Percentiles rank a stretch among this genome's conserved stretches.
Evolutionary conservation across 2,329 filamentous ascomycete genomes (phyloP).

Genomic region (Thielaviopsis musarum): DNA sequence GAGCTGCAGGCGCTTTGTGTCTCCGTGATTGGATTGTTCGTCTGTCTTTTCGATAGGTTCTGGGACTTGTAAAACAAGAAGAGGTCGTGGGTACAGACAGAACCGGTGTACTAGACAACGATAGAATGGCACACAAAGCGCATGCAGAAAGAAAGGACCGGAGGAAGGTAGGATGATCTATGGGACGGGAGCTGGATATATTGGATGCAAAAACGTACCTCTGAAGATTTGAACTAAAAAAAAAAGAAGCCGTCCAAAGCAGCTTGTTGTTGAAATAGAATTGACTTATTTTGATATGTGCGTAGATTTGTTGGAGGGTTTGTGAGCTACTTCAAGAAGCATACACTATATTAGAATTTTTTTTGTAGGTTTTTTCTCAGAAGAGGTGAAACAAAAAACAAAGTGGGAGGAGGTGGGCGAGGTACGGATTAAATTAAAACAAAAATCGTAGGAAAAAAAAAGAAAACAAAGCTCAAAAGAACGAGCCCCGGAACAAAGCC

Average conservation of each 20-base stretch:
- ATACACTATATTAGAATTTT: neutral
- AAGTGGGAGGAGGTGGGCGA: neutral
- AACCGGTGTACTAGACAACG: neutral
- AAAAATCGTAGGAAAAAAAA: neutral
- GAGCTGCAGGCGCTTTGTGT: neutral
- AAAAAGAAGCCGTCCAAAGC: neutral
- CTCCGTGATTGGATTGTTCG: neutral
- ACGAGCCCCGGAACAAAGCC: neutral
- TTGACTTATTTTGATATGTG: neutral
- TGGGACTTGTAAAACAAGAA: neutral
- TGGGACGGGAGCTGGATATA: neutral
- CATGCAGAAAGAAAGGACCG: neutral
- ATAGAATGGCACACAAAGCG: neutral
- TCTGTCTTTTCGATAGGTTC: neutral
- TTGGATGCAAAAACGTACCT: neutral
- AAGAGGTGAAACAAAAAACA: neutral
- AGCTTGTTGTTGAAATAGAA: neutral
- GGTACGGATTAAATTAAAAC: neutral
- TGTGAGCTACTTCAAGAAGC: neutral
- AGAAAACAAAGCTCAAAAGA: neutral
- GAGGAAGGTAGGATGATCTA: neutral
- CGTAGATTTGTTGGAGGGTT: neutral
- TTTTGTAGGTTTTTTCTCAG: neutral
- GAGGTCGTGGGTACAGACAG: neutral
- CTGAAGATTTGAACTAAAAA: neutral